Base-by-base conservation (phyloP, 352 stramenopile genomes). In the Phytophthora colocasiae region DNA sequence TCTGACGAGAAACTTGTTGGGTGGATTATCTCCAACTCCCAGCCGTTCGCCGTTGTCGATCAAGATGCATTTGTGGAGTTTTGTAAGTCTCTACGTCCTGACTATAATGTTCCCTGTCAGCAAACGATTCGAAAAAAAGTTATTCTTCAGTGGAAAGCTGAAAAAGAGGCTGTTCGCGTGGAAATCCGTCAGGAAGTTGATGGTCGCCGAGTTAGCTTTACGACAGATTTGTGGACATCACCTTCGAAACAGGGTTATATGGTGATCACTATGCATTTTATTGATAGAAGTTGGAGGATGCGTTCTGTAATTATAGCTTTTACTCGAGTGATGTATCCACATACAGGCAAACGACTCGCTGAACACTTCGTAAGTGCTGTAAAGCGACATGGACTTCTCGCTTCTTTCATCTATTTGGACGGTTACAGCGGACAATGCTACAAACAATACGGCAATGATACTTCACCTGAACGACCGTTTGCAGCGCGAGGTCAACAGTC, bases 201-300 rank as follows among this genome's bases (percentile, higher is more conserved):
- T 14, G 45, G 32, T 26, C 46, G 49, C 14, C 32, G 55, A 11
- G 34, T 32, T 17, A 54, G 63, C n/a, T 39, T 71, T 11, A 69
- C 58, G 4, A 47, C 65, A 7, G 56, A 71, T 31, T 63, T 69
- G 53, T 73, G 58, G 65, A 63, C 65, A 2, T 73, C 48, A 15
- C 31, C 50, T 2, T 34, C 65, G 8, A 49, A 50, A 4, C 27
- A 22, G 2, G 51, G 53, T 0, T 73, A 69, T 51, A 62, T 69
- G 58, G 65, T 66, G 8, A 27, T 65, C 0, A 73, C 58, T 0
- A 44, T 65, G 8, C 52, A 73, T 41, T 73, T 65, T 31, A 61
- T 69, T 15, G 45, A 65, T 41, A 40, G 46, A 11, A 19, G 48
- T 9, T 73, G 65, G 54, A 3, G 26, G 0, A n/a, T 69, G 5